Evolutionary conservation across 768 basidiomycete species (phyloP), one percentile per base, ranked within the genome.

Genomic region (Phanerodontia chrysosporium): DNA sequence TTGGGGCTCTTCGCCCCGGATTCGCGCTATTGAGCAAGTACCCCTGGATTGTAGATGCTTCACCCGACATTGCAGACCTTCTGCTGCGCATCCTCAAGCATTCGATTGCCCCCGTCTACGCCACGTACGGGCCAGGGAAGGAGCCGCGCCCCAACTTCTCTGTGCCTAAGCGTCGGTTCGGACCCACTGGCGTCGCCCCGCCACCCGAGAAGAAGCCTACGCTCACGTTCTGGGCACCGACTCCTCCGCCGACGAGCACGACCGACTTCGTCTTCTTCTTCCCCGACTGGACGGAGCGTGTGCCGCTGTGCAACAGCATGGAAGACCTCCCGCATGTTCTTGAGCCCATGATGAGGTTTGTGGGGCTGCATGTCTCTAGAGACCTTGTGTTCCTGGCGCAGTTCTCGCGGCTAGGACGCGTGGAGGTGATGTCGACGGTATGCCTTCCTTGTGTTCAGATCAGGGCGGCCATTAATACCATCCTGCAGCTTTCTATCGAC

Each of bases 201-300:
- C 75, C 83, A 6, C 78, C 81, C 12, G 70, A 80, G 22, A 83
- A 84, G 25, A 92, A 89, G 66, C 76, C 83, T 0, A 69, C 82
- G 3, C 76, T 94, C n/a, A 91, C 92, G 0, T 73, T 89, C 3
- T 82, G 82, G 71, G 88, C 90, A 1, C 95, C 95, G 2, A 82
- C 83, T 13, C 95, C 95, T 25, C 89, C 91, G 0, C 81, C 83
- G 64, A 95, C 92, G 22, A 81, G 76, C 55, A 80, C 77, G 2
- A 80, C 80, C n/a, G 84, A 88, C 52, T 96, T 92, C 65, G 82
- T 92, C 5, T 97, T 92, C 78, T 98, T 97, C 80, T 96, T 87
- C 70, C 89, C 92, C 13, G 78, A 85, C 57, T 98, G 95, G 95
- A 70, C 74, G 14, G 82, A 87, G 46, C 79, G 80, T 51, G 75